phyloP scores from a whole-genome alignment of 1,139 yeast genomes.

The Hemisphaericaspora lyxosophila region DNA sequence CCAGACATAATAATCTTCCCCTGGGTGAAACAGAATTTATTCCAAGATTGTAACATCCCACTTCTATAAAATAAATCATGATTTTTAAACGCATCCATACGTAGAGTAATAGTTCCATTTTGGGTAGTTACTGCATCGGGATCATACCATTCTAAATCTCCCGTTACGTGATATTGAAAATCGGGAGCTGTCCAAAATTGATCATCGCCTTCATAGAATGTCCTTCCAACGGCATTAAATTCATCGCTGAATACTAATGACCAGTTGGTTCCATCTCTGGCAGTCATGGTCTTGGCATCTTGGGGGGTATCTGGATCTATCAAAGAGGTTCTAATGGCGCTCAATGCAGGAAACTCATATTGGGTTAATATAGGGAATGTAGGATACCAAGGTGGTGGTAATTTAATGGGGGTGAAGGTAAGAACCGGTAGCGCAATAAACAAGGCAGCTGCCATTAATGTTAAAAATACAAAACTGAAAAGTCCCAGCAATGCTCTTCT shows the following conservation, averaged over 20 bases:
- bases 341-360: slow-evolving; percentile 58
- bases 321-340: slow-evolving; percentile 60
- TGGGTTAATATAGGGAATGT: slow-evolving; percentile 49
- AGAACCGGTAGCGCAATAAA: slow-evolving; percentile 73
- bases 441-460: slow-evolving; percentile 63
- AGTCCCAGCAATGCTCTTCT: slow-evolving; percentile 56
- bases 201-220: slow-evolving; percentile 81
- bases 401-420: slow-evolving; percentile 64
- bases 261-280: slow-evolving; percentile 64
- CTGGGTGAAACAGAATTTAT: slow-evolving; percentile 75
- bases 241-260: slow-evolving; percentile 77
- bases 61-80: slow-evolving; percentile 75
- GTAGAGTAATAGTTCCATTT: slow-evolving; percentile 63
- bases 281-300: slow-evolving; percentile 44
- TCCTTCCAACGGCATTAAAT: slow-evolving; percentile 77
- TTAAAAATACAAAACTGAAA: slow-evolving; percentile 55
- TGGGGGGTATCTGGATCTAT: slow-evolving; percentile 81
- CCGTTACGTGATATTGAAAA: slow-evolving; percentile 74
- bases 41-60: slow-evolving; percentile 87
- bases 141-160: slow-evolving; percentile 84
- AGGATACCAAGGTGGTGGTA: slow-evolving; percentile 19
- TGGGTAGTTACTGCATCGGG: slow-evolving; percentile 77
- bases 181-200: slow-evolving; percentile 81
- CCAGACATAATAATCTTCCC: slow-evolving; percentile 72
- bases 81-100: slow-evolving; percentile 71